These are phyloP conservation scores for Lepiota venenata DNA, from an alignment of 768 basidiomycete genomes.

Conservation along the genomic window DNA sequence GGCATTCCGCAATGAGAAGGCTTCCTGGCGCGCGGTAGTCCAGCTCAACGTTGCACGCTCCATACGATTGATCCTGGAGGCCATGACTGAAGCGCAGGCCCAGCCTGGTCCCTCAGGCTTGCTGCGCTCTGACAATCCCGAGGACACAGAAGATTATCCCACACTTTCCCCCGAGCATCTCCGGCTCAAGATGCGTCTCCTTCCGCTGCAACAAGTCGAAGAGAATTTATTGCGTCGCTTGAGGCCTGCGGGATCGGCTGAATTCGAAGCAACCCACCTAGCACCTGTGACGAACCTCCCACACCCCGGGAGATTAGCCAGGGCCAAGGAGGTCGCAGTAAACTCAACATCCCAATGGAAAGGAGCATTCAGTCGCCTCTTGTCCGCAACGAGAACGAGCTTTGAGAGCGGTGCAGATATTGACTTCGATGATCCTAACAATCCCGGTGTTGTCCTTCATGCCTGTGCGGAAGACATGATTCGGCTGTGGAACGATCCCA, in stretches of 20 bases:
- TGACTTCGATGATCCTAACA: slow-evolving; percentile 54
- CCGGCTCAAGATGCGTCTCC: slow-evolving; percentile 63
- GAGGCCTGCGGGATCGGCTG: slow-evolving; percentile 43
- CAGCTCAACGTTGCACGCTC: slow-evolving; percentile 71
- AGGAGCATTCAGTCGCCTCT: slow-evolving; percentile 41
- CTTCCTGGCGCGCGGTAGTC: slow-evolving; percentile 65
- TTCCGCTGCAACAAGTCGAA: slow-evolving; percentile 68
- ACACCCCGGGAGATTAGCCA: slow-evolving; percentile 21
- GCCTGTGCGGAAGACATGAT: slow-evolving; percentile 69
- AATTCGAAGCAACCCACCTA: slow-evolving; percentile 39
- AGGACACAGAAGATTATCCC: slow-evolving; percentile 25
- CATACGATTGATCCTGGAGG: slow-evolving; percentile 54
- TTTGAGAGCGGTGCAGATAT: slow-evolving; percentile 41
- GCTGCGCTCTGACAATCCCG: slow-evolving; percentile 22
- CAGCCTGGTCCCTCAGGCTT: slow-evolving; percentile 5
- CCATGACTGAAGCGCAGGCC: slow-evolving; percentile 31
- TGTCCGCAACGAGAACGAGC: slow-evolving; percentile 39
- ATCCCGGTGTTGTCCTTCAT: slow-evolving; percentile 58
- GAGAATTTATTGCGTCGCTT: slow-evolving; percentile 59
- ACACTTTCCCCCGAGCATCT: slow-evolving; percentile 47
- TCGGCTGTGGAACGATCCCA: slow-evolving; percentile 60
- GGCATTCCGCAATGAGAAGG: slow-evolving; percentile 60
- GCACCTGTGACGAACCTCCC: slow-evolving; percentile 34
- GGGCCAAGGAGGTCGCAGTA: slow-evolving; percentile 45
- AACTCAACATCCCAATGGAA: slow-evolving; percentile 56